A percentile compares a stretch with the other conserved stretches of the same genome.
phyloP scores from a whole-genome alignment of 2,329 filamentous ascomycete genomes.

The Fusarium annulatum region DNA sequence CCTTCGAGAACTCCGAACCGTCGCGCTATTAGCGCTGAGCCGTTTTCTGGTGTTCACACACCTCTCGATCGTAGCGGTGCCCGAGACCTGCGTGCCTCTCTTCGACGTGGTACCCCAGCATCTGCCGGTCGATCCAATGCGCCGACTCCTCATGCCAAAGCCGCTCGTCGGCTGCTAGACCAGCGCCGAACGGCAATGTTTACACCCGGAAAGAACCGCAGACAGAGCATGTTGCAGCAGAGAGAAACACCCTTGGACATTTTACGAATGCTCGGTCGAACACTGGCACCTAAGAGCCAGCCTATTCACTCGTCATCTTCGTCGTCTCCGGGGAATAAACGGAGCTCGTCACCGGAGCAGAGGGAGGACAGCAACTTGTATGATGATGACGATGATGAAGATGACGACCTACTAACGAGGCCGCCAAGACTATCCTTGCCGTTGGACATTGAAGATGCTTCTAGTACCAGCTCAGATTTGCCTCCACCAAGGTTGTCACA shows the following conservation, averaged over 20 bases:
- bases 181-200: constrained; percentile 68
- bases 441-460: constrained; percentile 61
- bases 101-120: constrained; percentile 56
- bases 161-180: constrained; percentile 68
- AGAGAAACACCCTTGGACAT: constrained; percentile 66
- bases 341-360: constrained; percentile 44
- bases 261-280: constrained; percentile 64
- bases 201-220: constrained; percentile 68
- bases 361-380: constrained; percentile 59
- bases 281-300: constrained; percentile 62
- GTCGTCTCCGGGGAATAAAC: constrained; percentile 48
- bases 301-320: constrained; percentile 61
- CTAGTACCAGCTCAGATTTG: constrained; percentile 64
- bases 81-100: constrained; percentile 53
- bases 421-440: constrained; percentile 67
- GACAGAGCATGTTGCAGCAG: constrained; percentile 67
- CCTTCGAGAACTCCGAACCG: constrained; percentile 46
- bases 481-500: constrained; percentile 64
- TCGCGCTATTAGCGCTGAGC: constrained; percentile 49
- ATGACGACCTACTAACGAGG: constrained; percentile 55
- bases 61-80: constrained; percentile 53
- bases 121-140: constrained; percentile 58
- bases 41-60: constrained; percentile 56
- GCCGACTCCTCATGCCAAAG: constrained; percentile 70
- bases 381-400: constrained; percentile 64